Conservation (phyloP, 805 yeast species). For the Hanseniaspora clermontiae region DNA sequence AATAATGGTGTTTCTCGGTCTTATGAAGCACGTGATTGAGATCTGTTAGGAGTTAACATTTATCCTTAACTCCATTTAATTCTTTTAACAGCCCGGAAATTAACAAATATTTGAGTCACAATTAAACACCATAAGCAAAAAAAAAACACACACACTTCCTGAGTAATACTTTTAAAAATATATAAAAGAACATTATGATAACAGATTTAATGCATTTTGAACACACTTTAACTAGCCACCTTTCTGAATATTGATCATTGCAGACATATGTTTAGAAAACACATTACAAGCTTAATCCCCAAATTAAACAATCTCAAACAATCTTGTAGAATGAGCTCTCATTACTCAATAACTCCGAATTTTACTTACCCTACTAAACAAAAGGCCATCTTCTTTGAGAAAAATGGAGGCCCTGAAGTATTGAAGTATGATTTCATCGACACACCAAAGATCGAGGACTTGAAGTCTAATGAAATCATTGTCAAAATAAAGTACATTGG, state of each 20-base stretch:
- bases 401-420: slow-evolving; percentile 47
- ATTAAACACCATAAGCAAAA: too few relatives aligned
- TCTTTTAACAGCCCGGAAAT: too few relatives aligned
- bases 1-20: too few relatives aligned
- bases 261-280: background rate
- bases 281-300: background rate
- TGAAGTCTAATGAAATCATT: slow-evolving; percentile 42
- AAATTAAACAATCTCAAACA: background rate
- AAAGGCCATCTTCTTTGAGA: slow-evolving; percentile 42
- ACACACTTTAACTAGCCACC: too few relatives aligned
- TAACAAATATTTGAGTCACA: too few relatives aligned
- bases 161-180: too few relatives aligned
- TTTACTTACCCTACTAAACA: slow-evolving; percentile 41
- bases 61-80: too few relatives aligned
- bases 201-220: too few relatives aligned
- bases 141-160: too few relatives aligned
- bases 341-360: slow-evolving; percentile 8
- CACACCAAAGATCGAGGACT: slow-evolving; percentile 38
- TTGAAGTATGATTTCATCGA: slow-evolving; percentile 44
- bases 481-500: slow-evolving; percentile 70
- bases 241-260: background rate
- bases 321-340: background rate
- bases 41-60: too few relatives aligned
- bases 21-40: too few relatives aligned
- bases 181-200: too few relatives aligned